These are phyloP conservation scores for Komagataea norvegica DNA, from an alignment of 1,139 yeast genomes.

Conservation along the genomic window DNA sequence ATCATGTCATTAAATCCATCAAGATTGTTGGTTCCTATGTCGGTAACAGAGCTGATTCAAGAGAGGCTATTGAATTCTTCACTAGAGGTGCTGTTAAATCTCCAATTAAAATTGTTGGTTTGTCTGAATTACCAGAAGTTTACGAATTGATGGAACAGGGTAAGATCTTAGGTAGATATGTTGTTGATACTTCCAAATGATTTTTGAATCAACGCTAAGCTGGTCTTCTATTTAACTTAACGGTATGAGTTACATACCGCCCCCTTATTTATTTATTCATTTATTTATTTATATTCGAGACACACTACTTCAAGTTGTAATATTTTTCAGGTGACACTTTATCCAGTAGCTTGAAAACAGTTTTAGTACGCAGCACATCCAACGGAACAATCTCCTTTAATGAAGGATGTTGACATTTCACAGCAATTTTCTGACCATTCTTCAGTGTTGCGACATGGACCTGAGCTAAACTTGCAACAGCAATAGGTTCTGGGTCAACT, in stretches of 20 bases:
- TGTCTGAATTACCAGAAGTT: slow-evolving; percentile 54
- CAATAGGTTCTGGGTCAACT: slow-evolving; percentile 71
- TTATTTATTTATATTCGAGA: no score
- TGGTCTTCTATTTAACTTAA: neutral
- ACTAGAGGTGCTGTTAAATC: slow-evolving; percentile 62
- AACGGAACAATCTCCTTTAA: slow-evolving; percentile 84
- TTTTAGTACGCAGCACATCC: slow-evolving; percentile 72
- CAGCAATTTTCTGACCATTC: slow-evolving; percentile 77
- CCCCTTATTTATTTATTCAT: neutral
- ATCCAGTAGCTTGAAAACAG: slow-evolving; percentile 71
- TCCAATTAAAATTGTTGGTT: slow-evolving; percentile 63
- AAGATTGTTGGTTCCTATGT: slow-evolving; percentile 72
- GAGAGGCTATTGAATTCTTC: slow-evolving; percentile 74
- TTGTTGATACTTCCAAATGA: slow-evolving; percentile 24
- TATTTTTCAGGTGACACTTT: slow-evolving; percentile 84
- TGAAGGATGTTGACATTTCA: slow-evolving; percentile 91
- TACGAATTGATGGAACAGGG: slow-evolving; percentile 68
- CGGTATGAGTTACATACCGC: no score
- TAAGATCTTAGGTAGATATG: slow-evolving; percentile 65
- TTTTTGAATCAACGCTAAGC: neutral
- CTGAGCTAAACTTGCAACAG: slow-evolving; percentile 95
- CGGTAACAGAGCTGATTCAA: slow-evolving; percentile 75
- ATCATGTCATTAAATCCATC: slow-evolving; percentile 60
- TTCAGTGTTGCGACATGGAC: slow-evolving; percentile 76
- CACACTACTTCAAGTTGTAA: no score